Evolutionary conservation across 1,284 basidiomycete genomes (phyloP), one percentile per base, ranked within the genome.

Genomic region (Cyathus olla): DNA sequence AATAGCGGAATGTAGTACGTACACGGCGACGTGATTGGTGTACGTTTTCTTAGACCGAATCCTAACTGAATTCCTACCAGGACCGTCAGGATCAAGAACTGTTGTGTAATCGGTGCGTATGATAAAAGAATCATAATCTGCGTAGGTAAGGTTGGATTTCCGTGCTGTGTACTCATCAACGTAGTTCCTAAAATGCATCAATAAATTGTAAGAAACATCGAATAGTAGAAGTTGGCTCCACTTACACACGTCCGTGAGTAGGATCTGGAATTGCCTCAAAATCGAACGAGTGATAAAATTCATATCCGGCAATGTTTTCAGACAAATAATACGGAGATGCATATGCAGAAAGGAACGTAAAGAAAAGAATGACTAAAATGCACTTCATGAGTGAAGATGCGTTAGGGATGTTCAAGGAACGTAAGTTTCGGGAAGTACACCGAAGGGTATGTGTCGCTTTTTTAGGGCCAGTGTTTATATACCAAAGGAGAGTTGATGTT

Each of bases 21-120:
- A 91, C 89, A 91, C 81, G 44, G 83, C 83, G 49, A 88, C 87
- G 50, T 86, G 83, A 26, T 80, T 85, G 5, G 77, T 80, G 66
- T 85, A 91, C 40, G 78, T 67, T 44, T 85, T 83, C 55, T 84
- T 85, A 6, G 86, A 84, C 60, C 76, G 73, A 46, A 91, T 73
- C 28, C 89, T 80, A 54, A 90, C 85, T 9, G 88, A 90, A 67
- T 89, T 83, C 27, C 90, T 77, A 5, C 90, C 90, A 2, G 86
- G 78, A 3, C 83, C 85, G 55, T 69, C 77, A 4, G 83, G 21
- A 52, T 72, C 76, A 51, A 90, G 79, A 11, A 75, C 72, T 4
- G 79, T 86, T 10, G 75, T 83, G 65, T 75, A 69, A 69, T 91
- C 90, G 6, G 87, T 82, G 26, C 87, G 85, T 57, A 90, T 72